Evolutionary conservation across 495 filamentous ascomycete genomes (phyloP), one percentile per base, ranked within the genome.

Genomic region (Cercophora newfieldiana): DNA sequence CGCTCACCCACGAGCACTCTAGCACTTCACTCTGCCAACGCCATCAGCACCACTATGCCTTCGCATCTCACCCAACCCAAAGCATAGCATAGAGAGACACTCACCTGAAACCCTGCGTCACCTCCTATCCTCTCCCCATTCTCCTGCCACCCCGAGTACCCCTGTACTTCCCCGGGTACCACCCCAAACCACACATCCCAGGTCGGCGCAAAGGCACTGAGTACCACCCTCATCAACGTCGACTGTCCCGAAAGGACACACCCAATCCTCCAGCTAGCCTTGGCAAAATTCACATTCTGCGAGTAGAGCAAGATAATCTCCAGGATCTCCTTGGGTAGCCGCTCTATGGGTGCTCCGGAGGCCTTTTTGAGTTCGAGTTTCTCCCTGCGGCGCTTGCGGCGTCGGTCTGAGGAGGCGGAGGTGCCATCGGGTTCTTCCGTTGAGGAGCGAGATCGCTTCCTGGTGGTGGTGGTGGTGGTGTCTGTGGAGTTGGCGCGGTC

Each of bases 281-380:
- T 72, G 1, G 79, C 66, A 7, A 82, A 68, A 62, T 78, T 74
- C 58, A 75, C 21, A 53, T 82, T 81, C 60, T 70, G 70, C 14
- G 77, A 80, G 26, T 75, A 51, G 68, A 71, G 66, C 21, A 80
- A 73, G 62, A 82, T 80, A 2, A 47, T 70, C 68, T 80, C 78
- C n/a, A 82, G 72, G 19, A 82, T 69, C 63, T 82, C 80, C 29
- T 73, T 54, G 1, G 80, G 80, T 12, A 82, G 64, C 29, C 57
- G 67, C 70, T 81, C 78, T 5, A 82, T 68, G 19, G 55, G 55
- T 0, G 78, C 75, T 4, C 49, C 29, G 0, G 71, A 70, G 10
- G 51, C 55, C 47, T 67, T 71, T 58, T 56, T 67, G 7, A 61
- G 49, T 48, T 68, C 70, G 55, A 50, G 53, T 22, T 59, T 44